These are phyloP conservation scores for Clausena lansium DNA, from an alignment of 345 rosid genomes.

Conservation along the genomic window DNA sequence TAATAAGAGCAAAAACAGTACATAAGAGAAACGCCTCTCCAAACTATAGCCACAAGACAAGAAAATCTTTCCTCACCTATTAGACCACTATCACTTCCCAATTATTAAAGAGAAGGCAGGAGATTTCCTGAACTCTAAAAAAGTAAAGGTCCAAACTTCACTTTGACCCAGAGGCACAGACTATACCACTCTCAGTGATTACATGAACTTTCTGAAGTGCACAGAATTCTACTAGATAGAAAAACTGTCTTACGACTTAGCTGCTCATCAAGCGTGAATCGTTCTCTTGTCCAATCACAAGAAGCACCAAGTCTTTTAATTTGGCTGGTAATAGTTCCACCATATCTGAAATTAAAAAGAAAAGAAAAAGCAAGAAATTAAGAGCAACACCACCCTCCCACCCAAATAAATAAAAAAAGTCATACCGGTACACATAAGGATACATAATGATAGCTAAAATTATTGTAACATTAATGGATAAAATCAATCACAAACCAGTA, in stretches of 20 bases:
- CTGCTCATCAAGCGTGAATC: slow-evolving; percentile 93
- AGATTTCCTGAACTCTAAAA: not conserved
- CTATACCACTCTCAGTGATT: not conserved
- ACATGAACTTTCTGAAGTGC: slow-evolving; percentile 7
- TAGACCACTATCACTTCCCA: not conserved
- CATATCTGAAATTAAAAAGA: slow-evolving; percentile 57
- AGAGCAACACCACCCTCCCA: not conserved
- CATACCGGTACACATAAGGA: not conserved
- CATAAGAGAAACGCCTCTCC: not conserved
- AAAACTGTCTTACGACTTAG: slow-evolving; percentile 90
- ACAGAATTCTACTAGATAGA: slow-evolving; percentile 30
- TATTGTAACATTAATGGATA: not conserved
- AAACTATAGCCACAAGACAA: not conserved
- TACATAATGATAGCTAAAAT: not conserved
- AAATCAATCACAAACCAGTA: not conserved
- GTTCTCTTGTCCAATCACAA: slow-evolving; percentile 96
- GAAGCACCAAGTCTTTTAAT: slow-evolving; percentile 98
- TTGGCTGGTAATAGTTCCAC: slow-evolving; percentile 90
- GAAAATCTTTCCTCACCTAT: not conserved
- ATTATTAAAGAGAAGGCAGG: not conserved
- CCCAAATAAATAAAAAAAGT: not conserved
- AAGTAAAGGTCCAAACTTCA: not conserved
- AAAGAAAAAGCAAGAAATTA: slow-evolving; percentile 10
- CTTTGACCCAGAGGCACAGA: not conserved
- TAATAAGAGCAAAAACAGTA: not conserved